Evolutionary conservation across 176 grass and related monocot genomes (phyloP), one percentile per base, ranked within the genome.

Genomic region (Alopecurus myosuroides): DNA sequence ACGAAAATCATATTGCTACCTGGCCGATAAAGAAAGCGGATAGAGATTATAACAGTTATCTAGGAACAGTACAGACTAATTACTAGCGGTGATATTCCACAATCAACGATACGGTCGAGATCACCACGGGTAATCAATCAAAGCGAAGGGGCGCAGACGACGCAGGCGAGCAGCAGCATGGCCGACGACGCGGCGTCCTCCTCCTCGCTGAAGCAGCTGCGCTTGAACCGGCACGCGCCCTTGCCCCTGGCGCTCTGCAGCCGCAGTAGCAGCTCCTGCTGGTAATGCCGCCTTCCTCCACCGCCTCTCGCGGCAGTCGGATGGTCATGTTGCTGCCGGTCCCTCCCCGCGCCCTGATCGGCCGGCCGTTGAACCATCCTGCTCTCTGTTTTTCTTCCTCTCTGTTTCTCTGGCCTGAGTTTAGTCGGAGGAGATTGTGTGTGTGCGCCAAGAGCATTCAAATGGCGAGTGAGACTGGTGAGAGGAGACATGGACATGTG

Each of bases 191-290:
- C 82, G 5, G 62, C 95, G 77, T 95, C 86, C 0, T 95, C 89
- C 74, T 98, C 95, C 69, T 95, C 87, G 80, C 80, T 98, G 87
- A 93, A 98, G 86, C 90, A 88, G 86, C 82, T 92, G 57, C 91
- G 92, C 89, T 98, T 98, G 89, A 98, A 98, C 85, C 92, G 88
- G 85, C 89, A 93, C 29, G 89, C 89, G 8, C 70, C 70, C 77
- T 90, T 95, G 29, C 73, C 94, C 80, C 93, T 96, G 88, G 77
- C 91, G 82, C 91, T 87, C 31, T 85, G 91, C 88, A 98, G 84
- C 88, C 70, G 90, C 84, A 84, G 57, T n/a, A 66, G 77, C 77
- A 58, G 37, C 77, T 41, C 48, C 61, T 50, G 42, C 15, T 55
- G 57, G 19, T 55, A 64, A 14, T 72, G 31, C 53, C 61, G 68